phyloP scores from a whole-genome alignment of 2,329 filamentous ascomycete genomes.

The Ophiocordyceps australis region DNA sequence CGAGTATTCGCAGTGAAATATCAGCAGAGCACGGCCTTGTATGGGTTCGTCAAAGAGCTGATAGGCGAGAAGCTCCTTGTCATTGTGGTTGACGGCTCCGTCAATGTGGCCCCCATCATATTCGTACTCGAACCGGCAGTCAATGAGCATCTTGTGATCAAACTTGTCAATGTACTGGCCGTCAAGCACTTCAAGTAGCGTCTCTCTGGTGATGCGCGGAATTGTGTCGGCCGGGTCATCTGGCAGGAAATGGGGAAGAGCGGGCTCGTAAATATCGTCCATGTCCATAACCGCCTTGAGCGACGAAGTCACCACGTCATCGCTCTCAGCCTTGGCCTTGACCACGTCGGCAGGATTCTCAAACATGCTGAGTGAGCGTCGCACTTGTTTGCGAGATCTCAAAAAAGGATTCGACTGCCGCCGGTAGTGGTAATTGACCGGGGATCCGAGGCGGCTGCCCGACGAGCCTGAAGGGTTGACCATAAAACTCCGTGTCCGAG shows the following conservation, averaged over 20 bases:
- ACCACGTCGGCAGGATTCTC: slow-evolving; percentile 80
- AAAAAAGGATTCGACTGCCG: slow-evolving; percentile 55
- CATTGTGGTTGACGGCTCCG: slow-evolving; percentile 88
- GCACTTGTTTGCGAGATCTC: slow-evolving; percentile 72
- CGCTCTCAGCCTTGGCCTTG: slow-evolving; percentile 50
- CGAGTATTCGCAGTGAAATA: slow-evolving; percentile 98
- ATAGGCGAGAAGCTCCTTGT: slow-evolving; percentile 71
- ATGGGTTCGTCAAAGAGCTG: slow-evolving; percentile 58
- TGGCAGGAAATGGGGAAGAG: slow-evolving; percentile 68
- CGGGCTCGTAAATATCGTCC: slow-evolving; percentile 54
- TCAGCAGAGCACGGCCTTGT: slow-evolving; percentile 56
- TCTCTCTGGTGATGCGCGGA: slow-evolving; percentile 68
- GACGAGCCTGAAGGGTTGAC: slow-evolving; percentile 31
- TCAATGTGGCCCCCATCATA: slow-evolving; percentile 93
- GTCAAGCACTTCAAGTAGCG: slow-evolving; percentile 73
- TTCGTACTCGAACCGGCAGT: slow-evolving; percentile 98
- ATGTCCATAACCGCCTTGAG: slow-evolving; percentile 69
- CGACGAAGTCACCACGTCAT: slow-evolving; percentile 21
- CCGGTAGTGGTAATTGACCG: slow-evolving; percentile 50
- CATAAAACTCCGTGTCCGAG: slow-evolving; percentile 49
- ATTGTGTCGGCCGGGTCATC: slow-evolving; percentile 72
- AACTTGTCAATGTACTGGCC: slow-evolving; percentile 63
- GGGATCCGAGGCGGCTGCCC: slow-evolving; percentile 54
- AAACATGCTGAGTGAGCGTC: slow-evolving; percentile 94
- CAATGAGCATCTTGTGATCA: slow-evolving; percentile 71